Base-by-base conservation (phyloP, 2,329 filamentous ascomycete species). In the Paecilomyces formosus region DNA sequence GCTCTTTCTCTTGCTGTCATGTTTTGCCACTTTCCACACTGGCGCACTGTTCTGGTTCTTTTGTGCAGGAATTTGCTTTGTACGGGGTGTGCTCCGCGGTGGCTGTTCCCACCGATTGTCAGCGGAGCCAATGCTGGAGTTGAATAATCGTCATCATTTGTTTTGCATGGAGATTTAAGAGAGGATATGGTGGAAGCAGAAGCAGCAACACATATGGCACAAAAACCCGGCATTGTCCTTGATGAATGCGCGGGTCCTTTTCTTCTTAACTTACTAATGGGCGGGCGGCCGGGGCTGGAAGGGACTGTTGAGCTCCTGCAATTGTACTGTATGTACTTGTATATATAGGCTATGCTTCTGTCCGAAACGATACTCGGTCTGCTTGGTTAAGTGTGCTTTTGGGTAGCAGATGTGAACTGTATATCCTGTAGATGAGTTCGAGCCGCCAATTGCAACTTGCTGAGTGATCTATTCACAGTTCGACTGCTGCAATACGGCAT, bases 81-180 rank as follows among this genome's bases (percentile, higher is more conserved):
- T 45, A 45, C 39, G 39, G 39, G 39, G 39, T 21, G 39, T 18
- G 39, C 39, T 45, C 15, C 15, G 18, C 39, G 39, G 39, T 45
- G 39, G 39, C 39, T 18, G 39, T 21, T 18, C n/a, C 18, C 39
- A 45, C 39, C 39, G 39, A 45, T 45, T 45, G 39, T 18, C n/a
- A 45, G n/a, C 13, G 39, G 39, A 21, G 39, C 39, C n/a, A 45
- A 45, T n/a, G 39, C 39, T 45, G 39, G 39, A 45, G 39, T 45
- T 45, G 39, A 45, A 45, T 45, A 45, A 45, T 45, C 39, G 18
- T 52, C 50, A 52, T 24, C 26, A 52, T 24, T 52, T 52, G 21
- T 52, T 52, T 52, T 52, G 50, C 50, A 52, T 52, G 50, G 50
- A 52, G 50, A 52, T 52, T 52, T 52, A 52, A 52, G 50, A 52